A percentile compares a stretch with the other conserved stretches of the same genome.
Evolutionary conservation across 352 stramenopile species (phyloP).

Genomic region (Phytophthora multivora): DNA sequence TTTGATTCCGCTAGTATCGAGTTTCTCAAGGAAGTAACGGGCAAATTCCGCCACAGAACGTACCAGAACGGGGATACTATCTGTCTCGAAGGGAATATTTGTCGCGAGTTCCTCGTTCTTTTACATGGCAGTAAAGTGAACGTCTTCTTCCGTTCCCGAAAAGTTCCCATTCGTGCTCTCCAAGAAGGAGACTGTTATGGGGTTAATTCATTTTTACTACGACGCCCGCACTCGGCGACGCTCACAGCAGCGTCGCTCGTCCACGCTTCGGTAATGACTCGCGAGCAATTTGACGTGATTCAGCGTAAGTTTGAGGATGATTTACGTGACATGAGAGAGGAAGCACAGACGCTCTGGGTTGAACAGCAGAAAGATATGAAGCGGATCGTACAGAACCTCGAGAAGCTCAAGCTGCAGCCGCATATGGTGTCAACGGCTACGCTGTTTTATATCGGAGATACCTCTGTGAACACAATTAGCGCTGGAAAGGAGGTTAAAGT

Average conservation of each 20-base stretch:
- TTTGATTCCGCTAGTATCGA: conserved; percentile 71
- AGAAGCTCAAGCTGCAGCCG: conserved; percentile 55
- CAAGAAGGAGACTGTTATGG: conserved; percentile 75
- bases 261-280: conserved; percentile 71
- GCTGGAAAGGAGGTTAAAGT: not conserved
- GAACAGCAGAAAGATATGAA: conserved; percentile 43
- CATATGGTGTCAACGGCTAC: conserved; percentile 53
- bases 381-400: conserved; percentile 51
- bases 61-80: conserved; percentile 80
- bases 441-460: conserved; percentile 65
- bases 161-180: conserved; percentile 57
- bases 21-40: conserved; percentile 80
- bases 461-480: not conserved
- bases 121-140: conserved; percentile 64
- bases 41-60: conserved; percentile 72
- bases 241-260: conserved; percentile 54
- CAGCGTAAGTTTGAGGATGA: conserved; percentile 68
- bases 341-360: conserved; percentile 43
- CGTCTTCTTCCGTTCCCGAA: conserved; percentile 55
- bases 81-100: conserved; percentile 68
- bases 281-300: conserved; percentile 73
- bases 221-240: conserved; percentile 45
- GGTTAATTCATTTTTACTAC: conserved; percentile 68
- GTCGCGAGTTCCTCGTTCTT: conserved; percentile 74
- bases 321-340: conserved; percentile 52